These are phyloP conservation scores for Kodamaea alishanica DNA, from an alignment of 1,139 yeast species.

Conservation along the genomic window DNA sequence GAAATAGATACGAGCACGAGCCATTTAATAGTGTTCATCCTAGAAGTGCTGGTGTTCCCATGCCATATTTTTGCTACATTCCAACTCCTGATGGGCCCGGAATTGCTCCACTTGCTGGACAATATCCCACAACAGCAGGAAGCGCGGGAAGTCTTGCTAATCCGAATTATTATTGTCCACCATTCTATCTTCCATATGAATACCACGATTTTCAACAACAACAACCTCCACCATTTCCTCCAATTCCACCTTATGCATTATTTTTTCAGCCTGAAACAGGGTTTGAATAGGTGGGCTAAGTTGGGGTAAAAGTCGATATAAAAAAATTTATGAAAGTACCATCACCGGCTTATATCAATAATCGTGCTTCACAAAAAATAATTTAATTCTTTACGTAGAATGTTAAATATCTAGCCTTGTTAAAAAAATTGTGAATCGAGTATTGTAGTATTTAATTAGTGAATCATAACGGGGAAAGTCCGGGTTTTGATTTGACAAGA, in stretches of 20 bases:
- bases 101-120: neutral
- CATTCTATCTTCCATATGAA: conserved; percentile 10
- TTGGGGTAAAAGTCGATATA: too few species aligned
- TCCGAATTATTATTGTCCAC: conserved; percentile 9
- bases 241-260: conserved; percentile 8
- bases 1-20: too few species aligned
- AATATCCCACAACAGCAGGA: too few species aligned
- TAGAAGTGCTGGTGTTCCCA: too few species aligned
- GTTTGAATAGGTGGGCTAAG: neutral
- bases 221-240: conserved; percentile 6
- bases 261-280: conserved; percentile 9
- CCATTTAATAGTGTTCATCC: too few species aligned
- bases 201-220: conserved; percentile 6
- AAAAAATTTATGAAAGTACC: too few species aligned
- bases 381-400: too few species aligned
- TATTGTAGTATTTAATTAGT: neutral
- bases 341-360: too few species aligned
- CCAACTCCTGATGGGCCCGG: conserved; percentile 15
- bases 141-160: conserved; percentile 5
- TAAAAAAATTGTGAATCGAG: too few species aligned
- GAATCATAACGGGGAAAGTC: neutral
- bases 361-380: too few species aligned
- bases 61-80: conserved; percentile 23
- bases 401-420: too few species aligned
- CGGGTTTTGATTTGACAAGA: neutral